phyloP scores from a whole-genome alignment of 2,329 filamentous ascomycete species.

The Trichoderma simmonsii region DNA sequence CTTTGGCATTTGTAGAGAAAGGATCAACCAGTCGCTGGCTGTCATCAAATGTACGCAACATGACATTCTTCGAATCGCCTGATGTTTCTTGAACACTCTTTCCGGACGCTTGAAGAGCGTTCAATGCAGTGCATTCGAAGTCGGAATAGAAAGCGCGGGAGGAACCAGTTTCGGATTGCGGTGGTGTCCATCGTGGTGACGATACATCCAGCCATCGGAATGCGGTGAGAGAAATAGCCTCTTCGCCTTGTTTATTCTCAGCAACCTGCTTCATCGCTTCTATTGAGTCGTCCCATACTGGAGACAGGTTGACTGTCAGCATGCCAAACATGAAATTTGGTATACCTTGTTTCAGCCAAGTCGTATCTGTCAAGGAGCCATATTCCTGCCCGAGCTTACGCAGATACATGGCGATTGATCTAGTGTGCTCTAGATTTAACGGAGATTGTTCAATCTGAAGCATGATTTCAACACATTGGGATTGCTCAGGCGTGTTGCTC shows the following conservation, averaged over 20 bases:
- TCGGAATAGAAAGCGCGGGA: slow-evolving; percentile 55
- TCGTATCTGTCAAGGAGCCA: slow-evolving; percentile 52
- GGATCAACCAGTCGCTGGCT: slow-evolving; percentile 55
- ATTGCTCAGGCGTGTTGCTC: slow-evolving; percentile 27
- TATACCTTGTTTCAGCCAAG: slow-evolving; percentile 68
- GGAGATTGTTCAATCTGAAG: slow-evolving; percentile 77
- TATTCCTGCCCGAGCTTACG: slow-evolving; percentile 71
- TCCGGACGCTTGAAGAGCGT: slow-evolving; percentile 53
- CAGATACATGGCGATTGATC: slow-evolving; percentile 79
- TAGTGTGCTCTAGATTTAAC: slow-evolving; percentile 69
- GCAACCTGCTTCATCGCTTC: slow-evolving; percentile 72
- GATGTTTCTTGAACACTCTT: slow-evolving; percentile 51
- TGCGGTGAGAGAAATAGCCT: slow-evolving; percentile 65
- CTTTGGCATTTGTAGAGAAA: slow-evolving; percentile 58
- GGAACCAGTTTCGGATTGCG: slow-evolving; percentile 35
- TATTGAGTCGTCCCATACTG: slow-evolving; percentile 82
- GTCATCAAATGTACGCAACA: slow-evolving; percentile 62
- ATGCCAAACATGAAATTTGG: slow-evolving; percentile 85
- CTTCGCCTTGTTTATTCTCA: slow-evolving; percentile 68
- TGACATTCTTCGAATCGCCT: slow-evolving; percentile 52
- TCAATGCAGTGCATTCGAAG: slow-evolving; percentile 81
- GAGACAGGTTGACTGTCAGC: slow-evolving; percentile 78
- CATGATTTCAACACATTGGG: slow-evolving; percentile 50
- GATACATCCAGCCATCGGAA: slow-evolving; percentile 72
- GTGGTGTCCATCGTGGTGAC: slow-evolving; percentile 53